A percentile compares a stretch with the other conserved stretches of the same genome.
Conservation (phyloP, 345 rosid species). For the Sisymbrium irio region DNA sequence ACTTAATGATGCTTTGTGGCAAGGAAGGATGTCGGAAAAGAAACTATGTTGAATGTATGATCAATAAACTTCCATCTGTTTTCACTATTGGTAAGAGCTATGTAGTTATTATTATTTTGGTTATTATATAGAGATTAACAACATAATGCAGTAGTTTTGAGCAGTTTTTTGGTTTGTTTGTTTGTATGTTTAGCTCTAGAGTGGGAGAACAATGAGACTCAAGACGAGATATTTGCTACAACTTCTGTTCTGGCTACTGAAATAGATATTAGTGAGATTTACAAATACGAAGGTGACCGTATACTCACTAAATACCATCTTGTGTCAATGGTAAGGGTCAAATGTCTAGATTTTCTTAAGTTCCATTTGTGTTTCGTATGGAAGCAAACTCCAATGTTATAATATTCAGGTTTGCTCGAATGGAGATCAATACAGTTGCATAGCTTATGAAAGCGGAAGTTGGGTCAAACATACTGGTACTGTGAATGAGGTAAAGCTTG, state of each 20-base stretch:
- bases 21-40: neutral
- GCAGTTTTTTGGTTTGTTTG: neutral
- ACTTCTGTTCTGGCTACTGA: conserved; percentile 5
- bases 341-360: neutral
- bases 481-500: neutral
- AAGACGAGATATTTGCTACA: neutral
- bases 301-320: neutral
- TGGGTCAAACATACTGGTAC: neutral
- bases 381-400: neutral
- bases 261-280: conserved; percentile 6
- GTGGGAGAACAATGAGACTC: conserved; percentile 15
- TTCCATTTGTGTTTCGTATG: neutral
- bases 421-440: conserved; percentile 1
- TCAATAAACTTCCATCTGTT: neutral
- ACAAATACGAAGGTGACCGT: conserved; percentile 9
- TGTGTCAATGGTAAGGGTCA: conserved; percentile 4
- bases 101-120: neutral
- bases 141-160: neutral
- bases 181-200: conserved; percentile 6
- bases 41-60: conserved; percentile 1
- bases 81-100: conserved; percentile 2
- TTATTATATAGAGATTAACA: neutral
- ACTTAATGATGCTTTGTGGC: neutral
- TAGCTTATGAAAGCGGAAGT: neutral
- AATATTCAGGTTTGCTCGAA: neutral